Evolutionary conservation across 2,329 filamentous ascomycete genomes (phyloP).

Genomic region (Exophiala spinifera): DNA sequence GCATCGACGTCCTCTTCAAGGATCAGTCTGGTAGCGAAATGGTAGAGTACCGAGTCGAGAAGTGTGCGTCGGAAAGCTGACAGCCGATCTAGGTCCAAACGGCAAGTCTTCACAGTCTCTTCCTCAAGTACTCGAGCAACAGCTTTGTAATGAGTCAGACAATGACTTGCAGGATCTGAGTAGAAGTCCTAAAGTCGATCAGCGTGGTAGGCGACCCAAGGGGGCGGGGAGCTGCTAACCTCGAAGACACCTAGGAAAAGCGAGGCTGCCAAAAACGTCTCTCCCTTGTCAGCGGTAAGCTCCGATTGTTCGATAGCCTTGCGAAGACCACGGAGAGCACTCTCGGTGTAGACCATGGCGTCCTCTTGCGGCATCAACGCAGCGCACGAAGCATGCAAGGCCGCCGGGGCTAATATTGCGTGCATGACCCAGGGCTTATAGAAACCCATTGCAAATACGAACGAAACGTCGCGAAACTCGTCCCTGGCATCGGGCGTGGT

Average conservation of each 20-base stretch:
- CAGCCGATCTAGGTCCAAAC: slow-evolving; percentile 11
- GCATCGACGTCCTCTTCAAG: slow-evolving; percentile 18
- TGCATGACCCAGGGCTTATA: slow-evolving; percentile 23
- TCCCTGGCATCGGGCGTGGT: slow-evolving; percentile 16
- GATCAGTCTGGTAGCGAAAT: slow-evolving; percentile 21
- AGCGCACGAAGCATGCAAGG: slow-evolving; percentile 21
- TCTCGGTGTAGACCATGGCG: slow-evolving; percentile 22
- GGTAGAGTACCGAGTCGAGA: slow-evolving; percentile 21
- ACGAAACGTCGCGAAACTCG: slow-evolving; percentile 17
- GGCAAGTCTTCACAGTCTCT: slow-evolving; percentile 7
- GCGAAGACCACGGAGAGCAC: slow-evolving; percentile 18
- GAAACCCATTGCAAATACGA: slow-evolving; percentile 16
- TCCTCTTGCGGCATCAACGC: slow-evolving; percentile 21
- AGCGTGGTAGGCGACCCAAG: neutral
- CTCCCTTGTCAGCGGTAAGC: neutral
- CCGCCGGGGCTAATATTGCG: slow-evolving; percentile 20
- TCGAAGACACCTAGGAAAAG: slow-evolving; percentile 24
- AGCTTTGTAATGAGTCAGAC: slow-evolving; percentile 21
- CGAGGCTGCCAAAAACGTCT: slow-evolving; percentile 20
- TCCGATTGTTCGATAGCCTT: slow-evolving; percentile 6
- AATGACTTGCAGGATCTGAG: slow-evolving; percentile 8
- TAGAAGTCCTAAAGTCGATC: slow-evolving; percentile 21
- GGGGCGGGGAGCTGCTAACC: neutral
- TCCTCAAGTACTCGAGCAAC: slow-evolving; percentile 18
- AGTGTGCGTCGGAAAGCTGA: slow-evolving; percentile 19